Base-by-base conservation (phyloP, 164 flowering plant species). In the Umbellularia californica region DNA sequence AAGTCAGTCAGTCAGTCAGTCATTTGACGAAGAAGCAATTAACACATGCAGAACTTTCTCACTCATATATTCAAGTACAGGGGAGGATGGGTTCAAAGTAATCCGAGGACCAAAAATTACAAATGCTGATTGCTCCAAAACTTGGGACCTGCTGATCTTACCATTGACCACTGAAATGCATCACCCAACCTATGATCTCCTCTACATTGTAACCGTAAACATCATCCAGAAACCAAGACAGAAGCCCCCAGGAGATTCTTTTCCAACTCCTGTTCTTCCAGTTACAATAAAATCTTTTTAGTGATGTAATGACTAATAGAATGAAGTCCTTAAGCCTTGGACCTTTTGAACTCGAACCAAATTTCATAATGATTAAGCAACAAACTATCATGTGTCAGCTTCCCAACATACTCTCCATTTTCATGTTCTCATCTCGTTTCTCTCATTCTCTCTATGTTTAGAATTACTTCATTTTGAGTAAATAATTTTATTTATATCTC, bases 321-420 rank as follows among this genome's bases (percentile, higher is more conserved):
- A 25, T 47, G 19, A 28, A 41, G 55, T 50, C 50, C 33, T 81
- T 86, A 90, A 58, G 75, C 83, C 77, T 81, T 84, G 19, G 69
- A 70, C 66, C 95, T 79, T 77, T 87, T 86, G 73, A 95, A 92
- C 84, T 88, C 97, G 68, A 89, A 91, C 98, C 98, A 95, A 69
- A 95, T 91, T 81, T 95, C 97, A 70, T 90, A 95, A 76, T 95
- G 98, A 75, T 95, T 95, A 77, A 95, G 92, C 22, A 93, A 86
- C 71, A 95, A 85, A 77, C 99, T 95, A 82, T 95, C 99, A 76
- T 95, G 98, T 1, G 90, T 92, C 20, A 83, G 90, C 84, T 95
- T 93, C 50, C 93, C 91, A 9, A 90, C 3, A 82, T 87, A 92
- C 82, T 92, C 92, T 28, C 30, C 30, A 28, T 28, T 28, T 2